These are phyloP conservation scores for Microdochium trichocladiopsis DNA, from an alignment of 2,329 filamentous ascomycete species.

Conservation along the genomic window DNA sequence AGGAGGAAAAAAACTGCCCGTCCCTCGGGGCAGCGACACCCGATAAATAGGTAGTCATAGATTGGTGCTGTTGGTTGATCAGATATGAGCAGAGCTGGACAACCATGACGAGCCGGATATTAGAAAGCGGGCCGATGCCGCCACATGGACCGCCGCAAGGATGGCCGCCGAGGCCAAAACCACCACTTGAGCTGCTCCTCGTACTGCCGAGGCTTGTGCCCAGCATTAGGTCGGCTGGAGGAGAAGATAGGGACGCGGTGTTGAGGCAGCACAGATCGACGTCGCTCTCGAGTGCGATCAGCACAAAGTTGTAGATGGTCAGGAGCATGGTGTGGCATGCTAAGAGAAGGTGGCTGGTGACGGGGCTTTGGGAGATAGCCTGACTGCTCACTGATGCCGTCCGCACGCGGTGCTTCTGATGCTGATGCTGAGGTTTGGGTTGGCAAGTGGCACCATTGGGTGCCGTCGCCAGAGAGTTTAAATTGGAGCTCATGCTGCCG, in stretches of 20 bases:
- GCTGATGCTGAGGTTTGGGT: background rate
- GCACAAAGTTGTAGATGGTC: too few relatives aligned
- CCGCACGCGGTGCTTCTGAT: background rate
- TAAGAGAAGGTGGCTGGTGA: background rate
- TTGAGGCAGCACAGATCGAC: background rate
- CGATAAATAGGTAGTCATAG: too few relatives aligned
- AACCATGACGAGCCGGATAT: background rate
- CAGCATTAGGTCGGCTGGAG: background rate
- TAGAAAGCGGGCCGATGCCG: background rate
- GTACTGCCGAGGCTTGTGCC: background rate
- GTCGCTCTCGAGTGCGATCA: background rate
- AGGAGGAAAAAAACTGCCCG: background rate
- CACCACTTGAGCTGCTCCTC: background rate
- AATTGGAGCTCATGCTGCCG: background rate
- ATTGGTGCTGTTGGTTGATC: too few relatives aligned
- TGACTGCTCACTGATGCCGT: background rate
- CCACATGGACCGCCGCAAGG: too few relatives aligned
- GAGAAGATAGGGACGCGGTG: background rate
- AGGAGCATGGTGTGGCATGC: too few relatives aligned
- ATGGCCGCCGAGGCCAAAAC: too few relatives aligned
- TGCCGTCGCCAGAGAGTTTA: background rate
- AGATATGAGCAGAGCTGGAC: too few relatives aligned
- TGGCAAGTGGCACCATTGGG: too few relatives aligned
- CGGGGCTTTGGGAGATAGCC: background rate
- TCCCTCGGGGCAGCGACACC: too few relatives aligned